Percentiles rank a stretch among this genome's conserved stretches.
Evolutionary conservation across 495 filamentous ascomycete species (phyloP).

Genomic region (Hypoxylon lenormandii): DNA sequence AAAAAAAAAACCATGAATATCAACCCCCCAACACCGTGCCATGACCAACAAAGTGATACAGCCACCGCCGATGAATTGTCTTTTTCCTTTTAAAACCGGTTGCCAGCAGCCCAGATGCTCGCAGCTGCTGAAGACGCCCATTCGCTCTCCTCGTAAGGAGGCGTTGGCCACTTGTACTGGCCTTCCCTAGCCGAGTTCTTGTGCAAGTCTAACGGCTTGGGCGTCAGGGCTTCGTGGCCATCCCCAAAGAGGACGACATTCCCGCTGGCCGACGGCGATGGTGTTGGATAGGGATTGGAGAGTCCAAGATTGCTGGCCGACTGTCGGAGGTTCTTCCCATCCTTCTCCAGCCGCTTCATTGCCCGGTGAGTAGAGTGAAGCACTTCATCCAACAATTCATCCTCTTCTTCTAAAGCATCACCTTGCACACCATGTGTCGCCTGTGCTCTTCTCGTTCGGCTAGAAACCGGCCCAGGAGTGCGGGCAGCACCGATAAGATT

Average conservation of each 20-base stretch:
- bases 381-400: conserved; percentile 91
- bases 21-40: conserved; percentile 47
- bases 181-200: conserved; percentile 58
- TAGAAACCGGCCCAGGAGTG: conserved; percentile 75
- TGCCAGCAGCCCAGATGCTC: conserved; percentile 77
- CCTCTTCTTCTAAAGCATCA: conserved; percentile 95
- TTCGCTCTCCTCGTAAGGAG: conserved; percentile 87
- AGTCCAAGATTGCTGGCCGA: conserved; percentile 69
- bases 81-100: conserved; percentile 59
- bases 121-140: conserved; percentile 85
- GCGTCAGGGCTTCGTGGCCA: conserved; percentile 70
- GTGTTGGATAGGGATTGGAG: conserved; percentile 90
- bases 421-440: conserved; percentile 82
- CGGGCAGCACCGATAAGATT: conserved; percentile 68
- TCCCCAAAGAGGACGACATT: conserved; percentile 78
- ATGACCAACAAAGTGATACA: conserved; percentile 47
- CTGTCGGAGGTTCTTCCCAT: conserved; percentile 65
- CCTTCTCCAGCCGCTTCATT: conserved; percentile 65
- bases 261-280: conserved; percentile 86
- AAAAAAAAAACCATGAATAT: conserved; percentile 38
- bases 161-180: conserved; percentile 90
- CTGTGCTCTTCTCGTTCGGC: conserved; percentile 83
- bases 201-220: conserved; percentile 67
- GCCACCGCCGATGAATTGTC: conserved; percentile 33
- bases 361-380: conserved; percentile 62